These are phyloP conservation scores for Abelmoschus esculentus DNA, from an alignment of 345 rosid species.

Conservation along the genomic window DNA sequence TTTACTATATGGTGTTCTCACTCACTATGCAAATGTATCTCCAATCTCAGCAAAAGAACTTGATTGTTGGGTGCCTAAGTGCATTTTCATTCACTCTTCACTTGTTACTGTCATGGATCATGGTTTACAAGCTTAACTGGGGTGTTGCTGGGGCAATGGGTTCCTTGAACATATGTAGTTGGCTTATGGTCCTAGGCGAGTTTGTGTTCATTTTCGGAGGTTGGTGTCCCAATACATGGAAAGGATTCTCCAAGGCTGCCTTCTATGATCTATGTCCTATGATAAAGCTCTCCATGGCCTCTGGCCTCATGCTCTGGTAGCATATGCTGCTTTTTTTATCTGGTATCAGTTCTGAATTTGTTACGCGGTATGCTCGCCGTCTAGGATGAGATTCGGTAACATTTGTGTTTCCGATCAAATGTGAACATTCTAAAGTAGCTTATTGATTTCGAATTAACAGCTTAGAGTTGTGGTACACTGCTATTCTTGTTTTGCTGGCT, in stretches of 20 bases:
- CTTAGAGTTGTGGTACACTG: slow-evolving; percentile 71
- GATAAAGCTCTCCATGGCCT: slow-evolving; percentile 8
- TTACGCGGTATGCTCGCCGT: too few relatives aligned
- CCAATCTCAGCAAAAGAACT: slow-evolving; percentile 11
- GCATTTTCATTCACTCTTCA: neutral
- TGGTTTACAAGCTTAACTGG: slow-evolving; percentile 10
- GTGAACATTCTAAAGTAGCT: too few relatives aligned
- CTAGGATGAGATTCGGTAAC: too few relatives aligned
- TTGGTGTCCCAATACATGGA: slow-evolving; percentile 22
- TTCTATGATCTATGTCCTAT: neutral
- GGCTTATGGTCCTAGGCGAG: slow-evolving; percentile 2
- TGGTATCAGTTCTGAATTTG: neutral
- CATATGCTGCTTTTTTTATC: neutral
- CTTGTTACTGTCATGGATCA: neutral
- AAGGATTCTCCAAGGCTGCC: slow-evolving; percentile 17
- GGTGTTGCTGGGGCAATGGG: slow-evolving; percentile 17
- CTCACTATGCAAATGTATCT: slow-evolving; percentile 11
- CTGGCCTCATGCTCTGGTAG: slow-evolving; percentile 16
- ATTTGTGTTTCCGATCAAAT: too few relatives aligned
- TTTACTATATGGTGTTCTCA: neutral
- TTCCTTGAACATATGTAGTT: slow-evolving; percentile 10
- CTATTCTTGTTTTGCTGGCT: slow-evolving; percentile 55
- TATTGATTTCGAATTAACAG: slow-evolving; percentile 19
- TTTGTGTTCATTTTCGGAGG: slow-evolving; percentile 15
- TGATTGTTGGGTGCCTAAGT: slow-evolving; percentile 6